Evolutionary conservation across 2,329 filamentous ascomycete species (phyloP), one percentile per base, ranked within the genome.

Genomic region (Colletotrichum horii): DNA sequence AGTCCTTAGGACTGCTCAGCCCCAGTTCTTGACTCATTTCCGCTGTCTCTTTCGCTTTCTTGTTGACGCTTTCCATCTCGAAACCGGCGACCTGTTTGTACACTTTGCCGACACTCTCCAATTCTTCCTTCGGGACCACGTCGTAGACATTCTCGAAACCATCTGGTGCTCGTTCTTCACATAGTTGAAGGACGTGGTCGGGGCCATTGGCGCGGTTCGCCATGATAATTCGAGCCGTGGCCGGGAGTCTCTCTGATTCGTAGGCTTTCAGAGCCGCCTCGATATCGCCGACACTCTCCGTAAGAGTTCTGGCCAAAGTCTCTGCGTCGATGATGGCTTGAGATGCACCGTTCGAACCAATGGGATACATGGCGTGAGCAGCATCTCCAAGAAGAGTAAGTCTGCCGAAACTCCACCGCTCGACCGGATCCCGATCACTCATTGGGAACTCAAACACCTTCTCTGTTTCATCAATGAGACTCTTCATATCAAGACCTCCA

Each of bases 291-390:
- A 15, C 22, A 6, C 9, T 70, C 66, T 58, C 66, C 9, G 30
- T 30, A 15, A 74, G 66, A 26, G 28, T 24, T n/a, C 43, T 65
- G 15, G 58, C 66, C 58, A 74, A 43, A 28, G 66, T 65, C 58
- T 70, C 71, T 6, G 71, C 71, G 12, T 74, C 66, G 8, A 74
- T 74, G 16, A 74, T 70, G n/a, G 55, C 66, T 26, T 74, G 71
- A 8, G 66, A 74, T 9, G 76, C 76, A n/a, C 77, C 77, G 64
- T 79, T 78, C 9, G 77, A 76, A 19, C 77, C 78, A 60, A 78
- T 78, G 9, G 77, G 78, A 26, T 77, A 79, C 36, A 73, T 77
- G 19, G 78, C 75, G 19, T 79, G 77, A 8, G 75, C 78, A 22
- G 78, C 78, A 28, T 79, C 78, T 16, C 78, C 78, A 8, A 75